Percentiles rank a stretch among this genome's conserved stretches.
Evolutionary conservation across 257 asterid genomes (phyloP).

Genomic region (Solanum paucissectum): DNA sequence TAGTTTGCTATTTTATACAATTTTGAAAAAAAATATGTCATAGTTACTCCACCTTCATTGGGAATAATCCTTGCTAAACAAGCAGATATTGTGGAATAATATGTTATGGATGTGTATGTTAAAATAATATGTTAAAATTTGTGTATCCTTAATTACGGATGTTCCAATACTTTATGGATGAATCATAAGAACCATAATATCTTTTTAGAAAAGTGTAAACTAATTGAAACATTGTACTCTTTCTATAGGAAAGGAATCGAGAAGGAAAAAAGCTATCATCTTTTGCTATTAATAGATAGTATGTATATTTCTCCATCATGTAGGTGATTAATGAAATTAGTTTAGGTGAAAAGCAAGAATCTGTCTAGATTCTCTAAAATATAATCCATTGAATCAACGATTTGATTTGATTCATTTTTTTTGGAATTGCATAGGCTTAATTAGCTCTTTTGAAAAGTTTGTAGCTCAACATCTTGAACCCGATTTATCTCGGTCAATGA

Average conservation of each 20-base stretch:
- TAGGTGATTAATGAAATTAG: background rate
- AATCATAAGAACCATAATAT: background rate
- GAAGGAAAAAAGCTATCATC: background rate
- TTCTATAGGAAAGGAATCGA: background rate
- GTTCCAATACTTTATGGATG: background rate
- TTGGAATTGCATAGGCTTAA: background rate
- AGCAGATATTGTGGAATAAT: background rate
- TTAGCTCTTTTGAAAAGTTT: background rate
- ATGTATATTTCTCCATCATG: background rate
- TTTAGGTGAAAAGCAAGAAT: background rate
- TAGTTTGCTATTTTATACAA: too few species aligned
- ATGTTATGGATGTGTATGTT: background rate
- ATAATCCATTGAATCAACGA: background rate
- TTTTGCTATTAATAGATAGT: background rate
- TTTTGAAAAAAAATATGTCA: background rate
- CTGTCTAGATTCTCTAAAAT: background rate
- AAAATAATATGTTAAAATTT: background rate
- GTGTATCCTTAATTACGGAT: background rate
- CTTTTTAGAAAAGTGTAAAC: background rate
- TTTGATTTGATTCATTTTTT: background rate
- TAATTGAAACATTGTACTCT: background rate
- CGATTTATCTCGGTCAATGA: background rate
- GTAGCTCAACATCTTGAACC: background rate
- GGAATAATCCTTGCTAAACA: background rate
- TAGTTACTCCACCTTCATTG: background rate